Conservation (phyloP, 2,329 filamentous ascomycete genomes). For the Alternaria metachromatica region DNA sequence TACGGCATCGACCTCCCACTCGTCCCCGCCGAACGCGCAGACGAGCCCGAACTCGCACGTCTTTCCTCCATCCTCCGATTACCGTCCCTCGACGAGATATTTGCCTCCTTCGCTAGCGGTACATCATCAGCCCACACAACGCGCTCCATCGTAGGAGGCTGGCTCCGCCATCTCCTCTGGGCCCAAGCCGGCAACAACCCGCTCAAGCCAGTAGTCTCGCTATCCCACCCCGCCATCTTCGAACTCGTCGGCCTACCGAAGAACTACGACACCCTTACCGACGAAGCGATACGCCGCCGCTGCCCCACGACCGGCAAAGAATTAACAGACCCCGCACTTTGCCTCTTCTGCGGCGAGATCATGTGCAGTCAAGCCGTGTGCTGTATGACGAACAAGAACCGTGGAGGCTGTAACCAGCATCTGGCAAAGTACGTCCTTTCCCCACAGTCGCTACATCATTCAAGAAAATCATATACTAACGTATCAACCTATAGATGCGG, state of each 20-base stretch:
- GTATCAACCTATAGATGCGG: constrained; percentile 70
- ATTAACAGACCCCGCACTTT: constrained; percentile 87
- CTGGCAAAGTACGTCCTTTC: constrained; percentile 72
- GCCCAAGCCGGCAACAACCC: constrained; percentile 48
- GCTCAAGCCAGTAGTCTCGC: constrained; percentile 54
- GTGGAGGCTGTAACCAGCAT: constrained; percentile 80
- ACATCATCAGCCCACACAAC: constrained; percentile 46
- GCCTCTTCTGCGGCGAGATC: constrained; percentile 94
- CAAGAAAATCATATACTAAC: constrained; percentile 5
- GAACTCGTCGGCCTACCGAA: constrained; percentile 91
- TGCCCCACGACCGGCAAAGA: constrained; percentile 94
- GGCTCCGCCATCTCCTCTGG: constrained; percentile 71
- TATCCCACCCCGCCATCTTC: constrained; percentile 88
- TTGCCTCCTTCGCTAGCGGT: constrained; percentile 60
- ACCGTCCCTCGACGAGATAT: constrained; percentile 80
- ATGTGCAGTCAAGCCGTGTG: constrained; percentile 95
- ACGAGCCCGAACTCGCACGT: constrained; percentile 80
- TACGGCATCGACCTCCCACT: constrained; percentile 87
- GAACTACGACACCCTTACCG: constrained; percentile 90
- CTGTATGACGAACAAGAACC: constrained; percentile 72
- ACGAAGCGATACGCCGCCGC: constrained; percentile 81
- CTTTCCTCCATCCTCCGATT: constrained; percentile 77
- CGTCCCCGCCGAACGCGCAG: constrained; percentile 60
- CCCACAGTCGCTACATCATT: constrained; percentile 15
- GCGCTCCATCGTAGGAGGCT: constrained; percentile 66